A percentile compares a stretch with the other conserved stretches of the same genome.
These are phyloP conservation scores for Symbiodinium pilosum DNA, from an alignment of 73 alveolate species.

Conservation along the genomic window DNA sequence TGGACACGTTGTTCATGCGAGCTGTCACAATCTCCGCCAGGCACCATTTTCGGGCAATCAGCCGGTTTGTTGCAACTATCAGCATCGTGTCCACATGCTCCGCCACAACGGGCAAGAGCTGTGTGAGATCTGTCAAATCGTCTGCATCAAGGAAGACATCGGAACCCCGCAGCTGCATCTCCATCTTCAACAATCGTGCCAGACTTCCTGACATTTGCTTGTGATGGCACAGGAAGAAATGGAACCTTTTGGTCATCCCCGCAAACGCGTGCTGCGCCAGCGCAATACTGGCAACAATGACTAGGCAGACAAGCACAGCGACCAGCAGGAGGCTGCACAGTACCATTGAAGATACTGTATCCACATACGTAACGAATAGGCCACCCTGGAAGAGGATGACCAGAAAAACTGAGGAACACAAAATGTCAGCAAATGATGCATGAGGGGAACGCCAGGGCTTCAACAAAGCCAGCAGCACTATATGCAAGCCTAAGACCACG, in stretches of 20 bases:
- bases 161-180: neutral
- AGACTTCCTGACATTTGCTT: neutral
- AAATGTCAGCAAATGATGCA: neutral
- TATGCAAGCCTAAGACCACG: neutral
- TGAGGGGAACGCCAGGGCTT: neutral
- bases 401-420: neutral
- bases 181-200: neutral
- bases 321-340: neutral
- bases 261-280: neutral
- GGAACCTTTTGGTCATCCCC: neutral
- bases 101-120: neutral
- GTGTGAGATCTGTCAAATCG: neutral
- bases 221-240: neutral
- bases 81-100: neutral
- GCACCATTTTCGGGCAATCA: neutral
- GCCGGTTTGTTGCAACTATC: neutral
- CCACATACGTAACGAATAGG: neutral
- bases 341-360: neutral
- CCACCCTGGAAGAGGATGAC: neutral
- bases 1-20: neutral
- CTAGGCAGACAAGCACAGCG: neutral
- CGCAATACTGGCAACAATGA: neutral
- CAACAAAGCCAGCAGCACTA: neutral
- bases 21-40: neutral
- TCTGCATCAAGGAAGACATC: neutral